Evolutionary conservation across 352 stramenopile genomes (phyloP).

Genomic region (Phytophthora citricola): DNA sequence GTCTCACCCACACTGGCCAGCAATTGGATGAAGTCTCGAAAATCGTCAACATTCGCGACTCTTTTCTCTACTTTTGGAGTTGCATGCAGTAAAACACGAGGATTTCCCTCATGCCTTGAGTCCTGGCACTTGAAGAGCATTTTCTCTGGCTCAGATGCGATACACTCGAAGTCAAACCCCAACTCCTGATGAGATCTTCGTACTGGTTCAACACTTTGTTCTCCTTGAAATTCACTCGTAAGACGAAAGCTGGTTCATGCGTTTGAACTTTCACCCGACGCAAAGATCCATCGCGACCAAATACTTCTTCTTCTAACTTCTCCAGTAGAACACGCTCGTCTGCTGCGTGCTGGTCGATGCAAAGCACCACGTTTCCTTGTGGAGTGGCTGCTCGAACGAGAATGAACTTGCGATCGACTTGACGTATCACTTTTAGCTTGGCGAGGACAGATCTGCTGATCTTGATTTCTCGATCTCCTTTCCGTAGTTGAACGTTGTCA

Average conservation of each 20-base stretch:
- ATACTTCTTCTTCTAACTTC: constrained; percentile 75
- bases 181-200: constrained; percentile 65
- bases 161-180: constrained; percentile 80
- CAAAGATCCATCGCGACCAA: constrained; percentile 58
- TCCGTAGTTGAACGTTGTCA: constrained; percentile 39
- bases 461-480: constrained; percentile 43
- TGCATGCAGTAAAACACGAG: constrained; percentile 37
- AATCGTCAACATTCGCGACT: constrained; percentile 70
- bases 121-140: not conserved
- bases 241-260: constrained; percentile 52
- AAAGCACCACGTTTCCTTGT: constrained; percentile 56
- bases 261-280: constrained; percentile 61
- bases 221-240: constrained; percentile 72
- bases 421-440: constrained; percentile 76
- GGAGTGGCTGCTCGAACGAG: constrained; percentile 55
- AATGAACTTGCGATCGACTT: constrained; percentile 94
- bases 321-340: constrained; percentile 91
- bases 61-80: constrained; percentile 81
- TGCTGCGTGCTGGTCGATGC: constrained; percentile 92
- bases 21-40: constrained; percentile 86
- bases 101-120: constrained; percentile 7
- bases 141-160: constrained; percentile 10
- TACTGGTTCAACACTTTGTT: constrained; percentile 47
- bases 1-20: constrained; percentile 39
- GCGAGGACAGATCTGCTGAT: constrained; percentile 77